These are phyloP conservation scores for Lichtheimia ornata DNA, from an alignment of 371 early-diverging fungal species.

Conservation along the genomic window DNA sequence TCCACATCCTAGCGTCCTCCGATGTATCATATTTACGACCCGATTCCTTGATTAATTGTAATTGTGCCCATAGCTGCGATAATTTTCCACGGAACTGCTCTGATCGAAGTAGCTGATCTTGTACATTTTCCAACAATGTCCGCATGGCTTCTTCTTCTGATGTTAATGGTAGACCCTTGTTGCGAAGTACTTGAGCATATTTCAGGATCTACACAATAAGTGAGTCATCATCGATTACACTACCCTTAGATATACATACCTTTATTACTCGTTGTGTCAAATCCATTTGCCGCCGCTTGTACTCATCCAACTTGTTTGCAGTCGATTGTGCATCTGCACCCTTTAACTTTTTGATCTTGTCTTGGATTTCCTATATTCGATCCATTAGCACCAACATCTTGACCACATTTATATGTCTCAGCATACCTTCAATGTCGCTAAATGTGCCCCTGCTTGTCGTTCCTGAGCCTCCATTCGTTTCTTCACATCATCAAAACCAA, in stretches of 20 bases:
- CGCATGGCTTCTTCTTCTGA: constrained; percentile 83
- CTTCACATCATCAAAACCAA: constrained; percentile 85
- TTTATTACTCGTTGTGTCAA: constrained; percentile 76
- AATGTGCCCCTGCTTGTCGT: constrained; percentile 47
- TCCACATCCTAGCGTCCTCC: constrained; percentile 40
- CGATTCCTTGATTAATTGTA: constrained; percentile 77
- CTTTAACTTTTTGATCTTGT: constrained; percentile 67
- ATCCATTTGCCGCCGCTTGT: constrained; percentile 73
- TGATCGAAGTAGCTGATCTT: constrained; percentile 73
- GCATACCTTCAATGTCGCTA: constrained; percentile 40
- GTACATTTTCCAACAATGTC: constrained; percentile 71
- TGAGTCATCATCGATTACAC: neutral
- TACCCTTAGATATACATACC: constrained; percentile 24
- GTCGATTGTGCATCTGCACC: constrained; percentile 65
- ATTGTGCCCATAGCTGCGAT: constrained; percentile 79
- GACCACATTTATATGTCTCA: neutral
- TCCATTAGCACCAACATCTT: neutral
- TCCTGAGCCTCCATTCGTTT: constrained; percentile 81
- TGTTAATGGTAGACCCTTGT: constrained; percentile 78
- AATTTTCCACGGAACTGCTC: constrained; percentile 80
- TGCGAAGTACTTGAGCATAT: constrained; percentile 76
- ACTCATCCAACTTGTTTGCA: constrained; percentile 64
- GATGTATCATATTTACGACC: constrained; percentile 50
- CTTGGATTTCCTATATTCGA: constrained; percentile 48
- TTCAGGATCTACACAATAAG: constrained; percentile 66